Evolutionary conservation across 345 rosid species (phyloP), one percentile per base, ranked within the genome.

Genomic region (Eucalyptus urophylla): DNA sequence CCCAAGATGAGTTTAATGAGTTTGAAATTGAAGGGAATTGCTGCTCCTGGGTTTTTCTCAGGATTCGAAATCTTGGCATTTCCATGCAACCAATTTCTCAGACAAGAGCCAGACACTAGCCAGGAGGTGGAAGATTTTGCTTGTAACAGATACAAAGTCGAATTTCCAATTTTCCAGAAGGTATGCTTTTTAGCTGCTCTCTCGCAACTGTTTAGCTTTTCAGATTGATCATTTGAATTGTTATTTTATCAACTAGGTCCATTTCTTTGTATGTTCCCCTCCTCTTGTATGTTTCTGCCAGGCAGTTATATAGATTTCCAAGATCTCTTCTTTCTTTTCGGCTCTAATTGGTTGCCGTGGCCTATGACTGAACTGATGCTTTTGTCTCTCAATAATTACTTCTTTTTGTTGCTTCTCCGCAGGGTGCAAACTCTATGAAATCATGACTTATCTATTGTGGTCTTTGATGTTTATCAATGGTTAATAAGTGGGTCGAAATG

Each of bases 1-100:
- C 8, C 47, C 47, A 76, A 76, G 47, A 21, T 72, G 85, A 76
- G 85, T 76, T 76, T 76, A 76, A 40, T 76, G 45, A 76, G 83
- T 40, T 76, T 21, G 85, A 76, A 76, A 76, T 76, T 76, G 85
- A 76, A 40, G 27, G 47, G 44, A 40, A 37, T 76, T 13, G 85
- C 85, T 40, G 62, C 58, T 89, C 49, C 86, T 86, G 90, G 47
- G 88, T 86, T 49, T 2, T 37, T 89, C 87, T 87, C 92, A 97
- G 97, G 96, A 88, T 92, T 97, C 51, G 99, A 96, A 93, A 90
- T 97, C 87, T 92, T 97, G 92, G 99, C 99, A 89, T 97, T 95
- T 90, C 99, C 99, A 5, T 97, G 99, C 93, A 97, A 97, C 90
- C 99, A 97, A 91, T 97, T 97, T 91, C 88, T 97, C 89, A 89